Evolutionary conservation across 306 rosid species (phyloP).

Genomic region (Pyrus bretschneideri): DNA sequence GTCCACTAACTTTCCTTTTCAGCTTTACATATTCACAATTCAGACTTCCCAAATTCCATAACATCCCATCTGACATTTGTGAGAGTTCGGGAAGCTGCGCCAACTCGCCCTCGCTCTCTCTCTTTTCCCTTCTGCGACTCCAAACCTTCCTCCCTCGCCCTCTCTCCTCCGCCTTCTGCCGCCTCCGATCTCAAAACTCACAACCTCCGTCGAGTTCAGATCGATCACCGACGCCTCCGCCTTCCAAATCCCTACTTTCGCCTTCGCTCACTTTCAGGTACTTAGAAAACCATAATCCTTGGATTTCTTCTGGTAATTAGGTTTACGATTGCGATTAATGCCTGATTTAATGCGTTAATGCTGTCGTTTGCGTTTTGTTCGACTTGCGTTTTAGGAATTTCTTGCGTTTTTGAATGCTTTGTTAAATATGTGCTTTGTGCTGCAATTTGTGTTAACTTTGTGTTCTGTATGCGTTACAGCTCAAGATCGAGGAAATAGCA

Average conservation of each 20-base stretch:
- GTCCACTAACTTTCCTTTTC: no score
- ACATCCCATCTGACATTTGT: neutral
- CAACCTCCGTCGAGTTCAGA: neutral
- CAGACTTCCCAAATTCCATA: neutral
- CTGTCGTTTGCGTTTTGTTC: neutral
- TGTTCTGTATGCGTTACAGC: neutral
- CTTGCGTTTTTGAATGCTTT: neutral
- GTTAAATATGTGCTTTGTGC: neutral
- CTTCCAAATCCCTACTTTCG: neutral
- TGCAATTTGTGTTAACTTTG: neutral
- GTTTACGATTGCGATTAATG: neutral
- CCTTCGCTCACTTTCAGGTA: neutral
- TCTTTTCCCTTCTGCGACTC: neutral
- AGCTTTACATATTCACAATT: no score
- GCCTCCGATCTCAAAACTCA: neutral
- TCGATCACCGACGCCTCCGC: neutral
- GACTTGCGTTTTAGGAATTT: neutral
- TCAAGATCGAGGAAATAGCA: neutral
- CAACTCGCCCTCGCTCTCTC: neutral
- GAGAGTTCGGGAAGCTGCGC: neutral
- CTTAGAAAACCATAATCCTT: neutral
- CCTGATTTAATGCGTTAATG: neutral
- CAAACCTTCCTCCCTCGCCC: neutral
- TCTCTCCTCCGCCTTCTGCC: neutral
- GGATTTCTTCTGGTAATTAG: neutral